phyloP scores from a whole-genome alignment of 2,329 filamentous ascomycete genomes.

The Leptographium wingfieldii region DNA sequence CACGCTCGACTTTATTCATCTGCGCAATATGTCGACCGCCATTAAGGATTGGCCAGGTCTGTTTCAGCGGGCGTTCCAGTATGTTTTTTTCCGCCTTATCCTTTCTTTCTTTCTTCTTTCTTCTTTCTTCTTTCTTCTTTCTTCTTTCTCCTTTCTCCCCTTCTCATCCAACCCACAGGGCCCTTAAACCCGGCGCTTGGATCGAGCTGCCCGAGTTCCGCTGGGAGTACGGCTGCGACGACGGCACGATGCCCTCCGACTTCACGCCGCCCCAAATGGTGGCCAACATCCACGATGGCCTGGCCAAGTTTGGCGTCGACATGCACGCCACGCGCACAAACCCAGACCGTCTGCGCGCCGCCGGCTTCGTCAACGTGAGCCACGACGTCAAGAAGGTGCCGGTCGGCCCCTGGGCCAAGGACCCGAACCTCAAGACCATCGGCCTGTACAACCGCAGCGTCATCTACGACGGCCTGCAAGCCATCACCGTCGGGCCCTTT shows the following conservation, averaged over 20 bases:
- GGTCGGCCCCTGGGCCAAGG: slow-evolving; percentile 20
- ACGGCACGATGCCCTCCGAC: slow-evolving; percentile 19
- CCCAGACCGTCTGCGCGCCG: slow-evolving; percentile 17
- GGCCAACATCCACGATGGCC: neutral
- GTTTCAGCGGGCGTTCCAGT: slow-evolving; percentile 15
- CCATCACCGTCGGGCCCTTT: slow-evolving; percentile 16
- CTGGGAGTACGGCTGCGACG: slow-evolving; percentile 12
- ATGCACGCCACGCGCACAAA: slow-evolving; percentile 14
- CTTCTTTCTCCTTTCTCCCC: neutral
- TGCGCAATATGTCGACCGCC: slow-evolving; percentile 39
- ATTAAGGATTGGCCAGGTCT: slow-evolving; percentile 33
- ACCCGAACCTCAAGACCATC: slow-evolving; percentile 14
- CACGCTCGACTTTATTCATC: slow-evolving; percentile 45
- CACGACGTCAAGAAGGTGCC: slow-evolving; percentile 20
- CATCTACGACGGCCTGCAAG: slow-evolving; percentile 15
- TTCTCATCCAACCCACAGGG: neutral
- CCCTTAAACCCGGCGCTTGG: slow-evolving; percentile 27
- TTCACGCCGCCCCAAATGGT: slow-evolving; percentile 9
- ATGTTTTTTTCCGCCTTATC: neutral
- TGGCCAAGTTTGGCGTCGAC: slow-evolving; percentile 15
- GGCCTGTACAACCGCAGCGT: slow-evolving; percentile 17
- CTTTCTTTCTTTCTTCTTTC: neutral
- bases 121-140: too few species aligned
- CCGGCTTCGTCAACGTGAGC: slow-evolving; percentile 22
- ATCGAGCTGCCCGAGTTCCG: slow-evolving; percentile 24